phyloP scores from a whole-genome alignment of 1,284 basidiomycete genomes.

The Trametes pubescens region DNA sequence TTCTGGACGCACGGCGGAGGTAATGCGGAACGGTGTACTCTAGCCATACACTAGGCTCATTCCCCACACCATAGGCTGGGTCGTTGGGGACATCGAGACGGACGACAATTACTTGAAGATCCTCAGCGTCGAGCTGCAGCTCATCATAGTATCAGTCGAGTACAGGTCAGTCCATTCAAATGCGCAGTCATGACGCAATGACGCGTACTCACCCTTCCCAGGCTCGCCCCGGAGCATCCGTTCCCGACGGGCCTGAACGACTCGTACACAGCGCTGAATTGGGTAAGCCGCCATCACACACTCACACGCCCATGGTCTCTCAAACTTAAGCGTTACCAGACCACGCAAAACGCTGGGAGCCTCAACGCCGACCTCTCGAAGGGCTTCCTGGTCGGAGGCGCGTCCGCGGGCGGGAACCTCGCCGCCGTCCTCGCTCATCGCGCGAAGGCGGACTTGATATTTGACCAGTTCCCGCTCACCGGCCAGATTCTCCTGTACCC shows the following conservation, averaged over 20 bases:
- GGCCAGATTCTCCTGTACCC: slow-evolving; percentile 23
- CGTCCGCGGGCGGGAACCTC: slow-evolving; percentile 35
- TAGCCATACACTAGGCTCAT: not conserved
- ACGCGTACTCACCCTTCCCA: not conserved
- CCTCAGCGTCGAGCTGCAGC: not conserved
- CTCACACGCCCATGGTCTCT: not conserved
- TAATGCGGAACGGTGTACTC: not conserved
- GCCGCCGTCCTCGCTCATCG: slow-evolving; percentile 31
- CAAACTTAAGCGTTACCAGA: not conserved
- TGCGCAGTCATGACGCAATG: not conserved
- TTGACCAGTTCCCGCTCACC: slow-evolving; percentile 15
- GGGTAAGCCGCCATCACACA: slow-evolving; percentile 30
- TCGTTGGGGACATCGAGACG: slow-evolving; percentile 25
- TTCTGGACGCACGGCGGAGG: slow-evolving; percentile 25
- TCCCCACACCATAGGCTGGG: not conserved
- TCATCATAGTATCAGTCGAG: slow-evolving; percentile 10
- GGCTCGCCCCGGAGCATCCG: slow-evolving; percentile 49
- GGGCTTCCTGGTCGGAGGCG: slow-evolving; percentile 36
- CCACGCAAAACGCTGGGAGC: slow-evolving; percentile 1
- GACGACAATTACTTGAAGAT: slow-evolving; percentile 30
- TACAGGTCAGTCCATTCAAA: not conserved
- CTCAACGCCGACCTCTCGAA: slow-evolving; percentile 23
- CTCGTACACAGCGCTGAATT: slow-evolving; percentile 45
- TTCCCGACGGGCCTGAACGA: slow-evolving; percentile 51
- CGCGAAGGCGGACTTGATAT: slow-evolving; percentile 27